A percentile compares a stretch with the other conserved stretches of the same genome.
Evolutionary conservation across 1,139 yeast species (phyloP).

Genomic region (Suhomyces ambrosiae): DNA sequence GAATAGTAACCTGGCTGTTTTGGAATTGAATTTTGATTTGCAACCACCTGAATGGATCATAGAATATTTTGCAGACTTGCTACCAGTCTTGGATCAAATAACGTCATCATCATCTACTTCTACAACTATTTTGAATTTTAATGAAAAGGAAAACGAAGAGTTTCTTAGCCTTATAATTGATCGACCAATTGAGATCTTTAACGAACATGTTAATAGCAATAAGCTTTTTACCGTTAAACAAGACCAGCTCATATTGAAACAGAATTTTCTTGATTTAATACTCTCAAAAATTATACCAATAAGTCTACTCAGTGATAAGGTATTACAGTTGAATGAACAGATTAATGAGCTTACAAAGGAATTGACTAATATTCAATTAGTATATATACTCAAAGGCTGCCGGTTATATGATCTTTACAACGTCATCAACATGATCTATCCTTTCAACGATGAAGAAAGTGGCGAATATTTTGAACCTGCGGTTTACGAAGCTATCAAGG

Average conservation of each 20-base stretch:
- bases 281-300: slow-evolving; percentile 57
- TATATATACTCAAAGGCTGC: slow-evolving; percentile 48
- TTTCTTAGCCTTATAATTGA: slow-evolving; percentile 45
- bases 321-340: slow-evolving; percentile 38
- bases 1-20: slow-evolving; percentile 42
- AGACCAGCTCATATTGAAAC: slow-evolving; percentile 47
- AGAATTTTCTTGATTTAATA: slow-evolving; percentile 63
- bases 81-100: slow-evolving; percentile 51
- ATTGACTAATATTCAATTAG: slow-evolving; percentile 45
- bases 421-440: slow-evolving; percentile 70
- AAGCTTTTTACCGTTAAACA: slow-evolving; percentile 30
- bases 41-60: slow-evolving; percentile 77
- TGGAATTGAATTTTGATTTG: slow-evolving; percentile 49
- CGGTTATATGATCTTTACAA: slow-evolving; percentile 59
- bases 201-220: slow-evolving; percentile 33
- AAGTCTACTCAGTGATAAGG: slow-evolving; percentile 39
- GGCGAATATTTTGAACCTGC: slow-evolving; percentile 46
- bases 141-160: slow-evolving; percentile 31
- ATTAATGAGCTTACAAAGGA: slow-evolving; percentile 37
- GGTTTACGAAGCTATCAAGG: slow-evolving; percentile 64
- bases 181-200: slow-evolving; percentile 51
- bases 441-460: slow-evolving; percentile 49
- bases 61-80: slow-evolving; percentile 53
- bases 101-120: slow-evolving; percentile 15
- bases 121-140: slow-evolving; percentile 39